These are phyloP conservation scores for Alloteropsis semialata DNA, from an alignment of 176 grass and related monocot genomes.

Conservation along the genomic window DNA sequence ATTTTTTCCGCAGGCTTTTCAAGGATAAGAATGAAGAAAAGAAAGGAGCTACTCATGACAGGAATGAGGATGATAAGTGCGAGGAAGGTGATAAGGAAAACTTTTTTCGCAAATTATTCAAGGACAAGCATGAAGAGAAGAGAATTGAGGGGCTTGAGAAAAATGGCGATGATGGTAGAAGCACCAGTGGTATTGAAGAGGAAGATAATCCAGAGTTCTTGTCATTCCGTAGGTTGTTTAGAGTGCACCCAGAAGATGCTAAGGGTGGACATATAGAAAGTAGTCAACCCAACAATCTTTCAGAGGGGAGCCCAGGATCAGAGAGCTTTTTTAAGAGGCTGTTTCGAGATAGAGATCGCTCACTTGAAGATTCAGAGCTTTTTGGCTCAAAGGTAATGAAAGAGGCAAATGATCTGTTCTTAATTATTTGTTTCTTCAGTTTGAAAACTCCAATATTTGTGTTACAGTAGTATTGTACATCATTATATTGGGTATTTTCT, in stretches of 20 bases:
- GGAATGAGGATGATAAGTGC: slow-evolving; percentile 63
- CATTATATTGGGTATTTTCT: slow-evolving; percentile 3
- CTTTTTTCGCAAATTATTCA: slow-evolving; percentile 89
- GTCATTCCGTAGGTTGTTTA: slow-evolving; percentile 91
- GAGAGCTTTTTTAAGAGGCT: slow-evolving; percentile 90
- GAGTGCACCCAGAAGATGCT: slow-evolving; percentile 85
- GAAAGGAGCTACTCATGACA: slow-evolving; percentile 51
- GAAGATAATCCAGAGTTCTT: slow-evolving; percentile 86
- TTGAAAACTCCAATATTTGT: background rate
- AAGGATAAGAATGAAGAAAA: slow-evolving; percentile 98
- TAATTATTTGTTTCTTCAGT: slow-evolving; percentile 19
- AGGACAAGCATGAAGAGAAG: slow-evolving; percentile 85
- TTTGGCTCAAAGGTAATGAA: slow-evolving; percentile 62
- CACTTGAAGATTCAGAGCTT: slow-evolving; percentile 87
- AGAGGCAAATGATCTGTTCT: slow-evolving; percentile 53
- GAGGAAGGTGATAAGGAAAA: slow-evolving; percentile 91
- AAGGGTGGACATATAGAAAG: slow-evolving; percentile 57
- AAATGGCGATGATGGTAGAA: slow-evolving; percentile 59
- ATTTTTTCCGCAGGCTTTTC: slow-evolving; percentile 88
- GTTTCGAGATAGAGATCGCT: slow-evolving; percentile 81
- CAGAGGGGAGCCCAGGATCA: slow-evolving; percentile 89
- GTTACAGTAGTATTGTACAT: background rate
- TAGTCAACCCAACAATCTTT: slow-evolving; percentile 43
- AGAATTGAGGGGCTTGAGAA: slow-evolving; percentile 48
- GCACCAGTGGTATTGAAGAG: slow-evolving; percentile 53